These are phyloP conservation scores for Cryphonectria radicalis DNA, from an alignment of 2,329 filamentous ascomycete species.

Conservation along the genomic window DNA sequence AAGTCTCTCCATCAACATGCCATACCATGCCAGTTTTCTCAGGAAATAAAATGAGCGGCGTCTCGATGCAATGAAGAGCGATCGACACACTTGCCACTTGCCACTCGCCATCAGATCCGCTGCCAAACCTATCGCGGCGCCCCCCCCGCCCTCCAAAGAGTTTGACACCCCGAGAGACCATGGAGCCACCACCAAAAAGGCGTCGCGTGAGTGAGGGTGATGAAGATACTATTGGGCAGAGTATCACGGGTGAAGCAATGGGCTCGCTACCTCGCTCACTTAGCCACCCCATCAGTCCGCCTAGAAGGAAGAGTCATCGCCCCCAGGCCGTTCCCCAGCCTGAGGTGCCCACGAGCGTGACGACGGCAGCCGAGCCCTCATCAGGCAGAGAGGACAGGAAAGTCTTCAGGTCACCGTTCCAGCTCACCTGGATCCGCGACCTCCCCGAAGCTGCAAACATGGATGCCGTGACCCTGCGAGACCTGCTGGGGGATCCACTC, in stretches of 20 bases:
- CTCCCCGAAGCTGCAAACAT: constrained; percentile 63
- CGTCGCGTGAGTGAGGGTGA: constrained; percentile 16
- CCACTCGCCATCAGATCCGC: not conserved
- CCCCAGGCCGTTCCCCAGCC: constrained; percentile 7
- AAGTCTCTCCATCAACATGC: not conserved
- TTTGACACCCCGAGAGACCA: not conserved
- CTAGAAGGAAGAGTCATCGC: constrained; percentile 40
- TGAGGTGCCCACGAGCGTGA: not conserved
- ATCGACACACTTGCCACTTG: not conserved
- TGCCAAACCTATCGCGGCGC: too few relatives aligned
- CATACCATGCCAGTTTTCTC: not conserved
- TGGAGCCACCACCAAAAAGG: constrained; percentile 25
- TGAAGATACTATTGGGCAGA: not conserved
- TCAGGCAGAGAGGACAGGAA: not conserved
- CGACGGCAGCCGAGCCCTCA: not conserved
- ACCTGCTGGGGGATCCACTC: constrained; percentile 74
- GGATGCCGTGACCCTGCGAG: constrained; percentile 67
- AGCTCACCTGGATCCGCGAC: constrained; percentile 71
- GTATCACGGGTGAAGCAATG: not conserved
- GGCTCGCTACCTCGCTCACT: constrained; percentile 38
- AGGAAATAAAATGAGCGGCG: not conserved
- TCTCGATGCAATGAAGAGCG: not conserved
- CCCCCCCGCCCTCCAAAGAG: too few relatives aligned
- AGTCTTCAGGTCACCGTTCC: constrained; percentile 65
- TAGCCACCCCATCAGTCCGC: constrained; percentile 51